phyloP scores from a whole-genome alignment of 2,329 filamentous ascomycete genomes.

The Xylaria sp. region DNA sequence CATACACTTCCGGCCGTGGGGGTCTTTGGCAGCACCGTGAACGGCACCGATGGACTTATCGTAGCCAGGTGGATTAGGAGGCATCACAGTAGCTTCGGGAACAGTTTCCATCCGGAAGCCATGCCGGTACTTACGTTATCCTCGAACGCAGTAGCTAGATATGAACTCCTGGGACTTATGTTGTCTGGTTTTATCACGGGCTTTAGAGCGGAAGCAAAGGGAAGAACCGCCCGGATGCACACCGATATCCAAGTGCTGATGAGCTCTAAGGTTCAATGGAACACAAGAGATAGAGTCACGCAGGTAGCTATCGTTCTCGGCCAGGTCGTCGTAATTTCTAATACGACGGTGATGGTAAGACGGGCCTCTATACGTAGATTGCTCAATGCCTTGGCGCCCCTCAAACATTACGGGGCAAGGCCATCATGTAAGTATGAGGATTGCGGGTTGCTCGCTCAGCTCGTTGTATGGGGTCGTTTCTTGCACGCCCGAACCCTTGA shows the following conservation, averaged over 20 bases:
- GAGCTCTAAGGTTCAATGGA: not conserved
- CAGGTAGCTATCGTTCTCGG: not conserved
- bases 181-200: not conserved
- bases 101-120: not conserved
- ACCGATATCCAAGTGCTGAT: not conserved
- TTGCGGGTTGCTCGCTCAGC: not conserved
- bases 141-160: not conserved
- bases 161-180: not conserved
- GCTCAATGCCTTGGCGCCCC: not conserved
- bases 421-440: not conserved
- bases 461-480: not conserved
- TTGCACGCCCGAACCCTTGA: not conserved
- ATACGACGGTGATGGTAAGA: conserved; percentile 8
- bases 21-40: not conserved
- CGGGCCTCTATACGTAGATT: not conserved
- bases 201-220: not conserved
- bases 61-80: not conserved
- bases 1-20: not conserved
- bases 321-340: not conserved
- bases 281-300: not conserved
- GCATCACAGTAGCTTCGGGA: not conserved
- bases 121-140: not conserved
- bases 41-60: not conserved
- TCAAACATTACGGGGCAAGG: not conserved
- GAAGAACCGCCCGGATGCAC: not conserved